A percentile compares a stretch with the other conserved stretches of the same genome.
These are phyloP conservation scores for Kitagawia praeruptora DNA, from an alignment of 129 eudicot species.

Conservation along the genomic window DNA sequence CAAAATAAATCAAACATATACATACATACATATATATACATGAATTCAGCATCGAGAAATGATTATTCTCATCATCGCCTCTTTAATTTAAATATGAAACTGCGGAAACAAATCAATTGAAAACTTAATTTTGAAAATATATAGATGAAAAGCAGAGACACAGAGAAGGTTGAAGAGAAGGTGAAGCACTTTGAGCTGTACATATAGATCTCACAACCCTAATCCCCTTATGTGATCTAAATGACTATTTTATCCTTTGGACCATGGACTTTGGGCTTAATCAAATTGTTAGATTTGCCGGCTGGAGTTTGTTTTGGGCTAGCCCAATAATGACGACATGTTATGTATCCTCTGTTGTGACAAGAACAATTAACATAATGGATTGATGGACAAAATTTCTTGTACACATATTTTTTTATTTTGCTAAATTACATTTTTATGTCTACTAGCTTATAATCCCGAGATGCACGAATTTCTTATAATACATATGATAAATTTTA, in stretches of 20 bases:
- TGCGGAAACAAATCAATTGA: neutral
- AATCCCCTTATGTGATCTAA: neutral
- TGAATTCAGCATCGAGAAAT: conserved; percentile 62
- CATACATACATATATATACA: conserved; percentile 1
- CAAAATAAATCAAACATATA: neutral
- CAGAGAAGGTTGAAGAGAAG: neutral
- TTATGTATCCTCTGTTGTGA: no score
- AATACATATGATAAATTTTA: no score
- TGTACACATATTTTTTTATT: no score
- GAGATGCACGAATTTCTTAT: no score
- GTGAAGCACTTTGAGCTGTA: neutral
- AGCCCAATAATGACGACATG: neutral
- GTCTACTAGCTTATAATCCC: no score
- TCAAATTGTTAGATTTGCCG: neutral
- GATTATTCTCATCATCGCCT: conserved; percentile 53
- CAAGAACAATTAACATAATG: no score
- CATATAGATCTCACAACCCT: conserved; percentile 4
- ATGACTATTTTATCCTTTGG: neutral
- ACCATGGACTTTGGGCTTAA: neutral
- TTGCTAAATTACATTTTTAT: no score
- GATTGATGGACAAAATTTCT: no score
- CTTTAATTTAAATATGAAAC: neutral
- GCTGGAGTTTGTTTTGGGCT: neutral
- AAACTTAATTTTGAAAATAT: neutral
- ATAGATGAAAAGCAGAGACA: neutral